Base-by-base conservation (phyloP, 163 green algal species). In the Picocystis sp. region DNA sequence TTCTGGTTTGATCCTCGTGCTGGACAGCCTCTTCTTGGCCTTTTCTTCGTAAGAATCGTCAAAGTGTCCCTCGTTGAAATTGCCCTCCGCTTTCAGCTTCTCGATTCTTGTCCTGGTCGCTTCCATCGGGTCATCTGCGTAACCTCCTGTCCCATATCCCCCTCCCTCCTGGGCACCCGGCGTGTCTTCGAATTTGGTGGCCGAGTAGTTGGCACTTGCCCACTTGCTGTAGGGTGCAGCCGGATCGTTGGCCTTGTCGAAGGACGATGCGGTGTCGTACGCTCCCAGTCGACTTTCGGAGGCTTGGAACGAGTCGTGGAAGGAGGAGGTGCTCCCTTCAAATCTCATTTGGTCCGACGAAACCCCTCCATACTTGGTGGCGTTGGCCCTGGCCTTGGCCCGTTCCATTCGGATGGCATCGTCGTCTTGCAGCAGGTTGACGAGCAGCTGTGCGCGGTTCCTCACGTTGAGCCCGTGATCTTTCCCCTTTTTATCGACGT, bases 401-500 rank as follows among this genome's bases (percentile, higher is more conserved):
- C 82, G 62, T 67, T 90, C 82, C 34, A 75, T 65, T 23, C 64
- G 46, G 1, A 92, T 55, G 11, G 68, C 58, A 17, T 84, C 65
- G 0, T 57, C 47, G 49, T 82, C 72, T 47, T 53, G 65, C 1
- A 92, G 58, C 9, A 94, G 76, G 5, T 62, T 48, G 13, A 65
- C 61, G 3, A 94, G 62, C 49, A 87, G 75, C 22, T 78, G 77
- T 0, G 84, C 83, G 11, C 84, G 72, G 68, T 93, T 79, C 38
- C 84, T 71, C 47, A 94, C 84, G 59, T 94, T 94, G 52, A 84
- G 60, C 22, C 83, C 82, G 52, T 85, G 78, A 56, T 93, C 83
- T 35, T 61, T 63, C 2, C 75, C 70, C 43, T 85, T 78, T 0
- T 63, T 38, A 55, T 93, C 83, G 62, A 82, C 86, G 69, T 81